Evolutionary conservation across 176 grass and related monocot species (phyloP).

Genomic region (Musa troglodytarum): DNA sequence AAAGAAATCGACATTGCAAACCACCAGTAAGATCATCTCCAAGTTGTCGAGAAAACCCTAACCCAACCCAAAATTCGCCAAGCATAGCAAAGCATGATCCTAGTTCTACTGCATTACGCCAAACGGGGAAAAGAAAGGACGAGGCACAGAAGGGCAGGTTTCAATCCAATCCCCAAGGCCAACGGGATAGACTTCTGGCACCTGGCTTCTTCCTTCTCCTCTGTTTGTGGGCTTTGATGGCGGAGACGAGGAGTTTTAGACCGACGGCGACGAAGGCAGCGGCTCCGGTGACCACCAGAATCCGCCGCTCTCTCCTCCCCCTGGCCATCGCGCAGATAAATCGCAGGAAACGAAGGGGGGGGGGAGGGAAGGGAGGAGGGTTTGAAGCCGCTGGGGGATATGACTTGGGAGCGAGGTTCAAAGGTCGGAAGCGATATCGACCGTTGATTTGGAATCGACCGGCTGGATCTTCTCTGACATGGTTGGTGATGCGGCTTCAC

Average conservation of each 20-base stretch:
- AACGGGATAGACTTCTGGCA: conserved; percentile 7
- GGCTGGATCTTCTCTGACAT: background rate
- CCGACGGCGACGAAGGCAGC: conserved; percentile 74
- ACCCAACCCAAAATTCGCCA: too few relatives aligned
- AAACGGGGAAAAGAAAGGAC: background rate
- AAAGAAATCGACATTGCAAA: too few relatives aligned
- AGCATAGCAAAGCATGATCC: too few relatives aligned
- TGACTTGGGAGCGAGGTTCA: background rate
- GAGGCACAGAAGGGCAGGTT: background rate
- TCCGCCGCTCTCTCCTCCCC: conserved; percentile 37
- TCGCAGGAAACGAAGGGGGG: background rate
- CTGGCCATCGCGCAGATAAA: conserved; percentile 29
- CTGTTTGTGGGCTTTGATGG: conserved; percentile 41
- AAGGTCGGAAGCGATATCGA: background rate
- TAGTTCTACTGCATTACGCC: background rate
- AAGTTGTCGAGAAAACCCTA: too few relatives aligned
- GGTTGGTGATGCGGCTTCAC: background rate
- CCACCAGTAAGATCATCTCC: too few relatives aligned
- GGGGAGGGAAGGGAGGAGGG: background rate
- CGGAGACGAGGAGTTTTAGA: conserved; percentile 76
- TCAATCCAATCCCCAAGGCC: background rate
- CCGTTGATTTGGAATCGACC: background rate
- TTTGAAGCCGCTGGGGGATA: background rate
- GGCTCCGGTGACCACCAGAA: conserved; percentile 45
- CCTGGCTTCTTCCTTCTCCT: conserved; percentile 43